These are phyloP conservation scores for Backusella mclennaniae DNA, from an alignment of 192 early-diverging fungal species.

Conservation along the genomic window DNA sequence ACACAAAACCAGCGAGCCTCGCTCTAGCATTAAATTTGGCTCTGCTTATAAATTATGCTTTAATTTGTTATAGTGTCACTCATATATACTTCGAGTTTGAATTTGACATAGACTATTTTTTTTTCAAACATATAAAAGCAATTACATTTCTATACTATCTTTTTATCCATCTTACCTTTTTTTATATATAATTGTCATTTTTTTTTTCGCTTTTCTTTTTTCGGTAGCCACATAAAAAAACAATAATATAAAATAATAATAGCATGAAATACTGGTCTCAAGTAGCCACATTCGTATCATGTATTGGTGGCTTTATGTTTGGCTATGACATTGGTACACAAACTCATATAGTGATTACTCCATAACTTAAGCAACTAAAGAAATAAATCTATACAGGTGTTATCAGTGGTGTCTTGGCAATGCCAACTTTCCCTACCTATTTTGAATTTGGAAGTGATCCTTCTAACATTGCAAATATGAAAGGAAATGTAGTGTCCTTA, in stretches of 20 bases:
- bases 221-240: background rate
- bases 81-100: background rate
- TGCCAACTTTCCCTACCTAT: conserved; percentile 39
- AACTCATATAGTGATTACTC: background rate
- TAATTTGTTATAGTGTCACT: background rate
- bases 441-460: conserved; percentile 32
- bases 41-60: background rate
- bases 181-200: background rate
- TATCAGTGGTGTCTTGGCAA: conserved; percentile 62
- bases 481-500: conserved; percentile 32
- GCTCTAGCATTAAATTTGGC: background rate
- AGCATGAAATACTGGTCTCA: conserved; percentile 21
- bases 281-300: conserved; percentile 46
- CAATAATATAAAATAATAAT: background rate
- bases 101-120: background rate
- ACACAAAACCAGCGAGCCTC: background rate
- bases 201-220: background rate
- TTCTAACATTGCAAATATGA: conserved; percentile 1
- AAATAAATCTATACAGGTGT: conserved; percentile 26
- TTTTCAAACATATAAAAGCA: background rate
- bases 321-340: conserved; percentile 20
- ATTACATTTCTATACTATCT: background rate
- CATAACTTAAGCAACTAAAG: background rate
- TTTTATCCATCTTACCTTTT: background rate
- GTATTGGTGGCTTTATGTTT: conserved; percentile 62